Evolutionary conservation across 345 rosid genomes (phyloP).

Genomic region (Nephelium lappaceum): DNA sequence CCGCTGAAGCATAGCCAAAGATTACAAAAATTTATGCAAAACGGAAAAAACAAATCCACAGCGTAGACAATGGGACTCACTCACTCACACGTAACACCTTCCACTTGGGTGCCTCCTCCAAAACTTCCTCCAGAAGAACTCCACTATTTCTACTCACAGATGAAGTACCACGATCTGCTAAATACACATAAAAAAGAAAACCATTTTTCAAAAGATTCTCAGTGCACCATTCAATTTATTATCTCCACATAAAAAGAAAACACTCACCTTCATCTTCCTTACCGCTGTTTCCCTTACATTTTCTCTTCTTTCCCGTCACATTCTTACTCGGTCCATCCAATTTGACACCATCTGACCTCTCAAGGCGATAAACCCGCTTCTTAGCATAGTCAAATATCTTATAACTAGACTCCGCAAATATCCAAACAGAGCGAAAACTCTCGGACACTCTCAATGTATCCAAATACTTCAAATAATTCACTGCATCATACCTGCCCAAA

Average conservation of each 20-base stretch:
- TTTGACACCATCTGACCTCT: conserved; percentile 54
- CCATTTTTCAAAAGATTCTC: conserved; percentile 6
- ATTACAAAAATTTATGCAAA: conserved; percentile 12
- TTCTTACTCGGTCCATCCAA: conserved; percentile 42
- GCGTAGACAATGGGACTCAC: conserved; percentile 60
- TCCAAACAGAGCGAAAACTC: conserved; percentile 98
- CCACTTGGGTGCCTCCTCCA: conserved; percentile 98
- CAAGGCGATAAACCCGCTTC: conserved; percentile 81
- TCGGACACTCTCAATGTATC: conserved; percentile 92
- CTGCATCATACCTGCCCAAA: conserved; percentile 89
- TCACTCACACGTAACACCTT: conserved; percentile 98
- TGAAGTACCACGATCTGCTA: conserved; percentile 50
- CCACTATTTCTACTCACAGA: conserved; percentile 36
- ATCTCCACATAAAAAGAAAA: background rate
- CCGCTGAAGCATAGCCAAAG: background rate
- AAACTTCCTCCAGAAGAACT: conserved; percentile 63
- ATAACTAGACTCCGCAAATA: conserved; percentile 97
- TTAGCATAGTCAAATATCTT: conserved; percentile 96
- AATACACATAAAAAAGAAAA: conserved; percentile 17
- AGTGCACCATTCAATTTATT: background rate
- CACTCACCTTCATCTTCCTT: conserved; percentile 47
- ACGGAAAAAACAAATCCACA: conserved; percentile 16
- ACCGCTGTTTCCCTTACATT: conserved; percentile 37
- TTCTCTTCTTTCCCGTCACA: conserved; percentile 61
- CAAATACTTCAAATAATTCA: conserved; percentile 93